A percentile compares a stretch with the other conserved stretches of the same genome.
Evolutionary conservation across 2,329 filamentous ascomycete genomes (phyloP).

Genomic region (Alternaria novae-zelandiae): DNA sequence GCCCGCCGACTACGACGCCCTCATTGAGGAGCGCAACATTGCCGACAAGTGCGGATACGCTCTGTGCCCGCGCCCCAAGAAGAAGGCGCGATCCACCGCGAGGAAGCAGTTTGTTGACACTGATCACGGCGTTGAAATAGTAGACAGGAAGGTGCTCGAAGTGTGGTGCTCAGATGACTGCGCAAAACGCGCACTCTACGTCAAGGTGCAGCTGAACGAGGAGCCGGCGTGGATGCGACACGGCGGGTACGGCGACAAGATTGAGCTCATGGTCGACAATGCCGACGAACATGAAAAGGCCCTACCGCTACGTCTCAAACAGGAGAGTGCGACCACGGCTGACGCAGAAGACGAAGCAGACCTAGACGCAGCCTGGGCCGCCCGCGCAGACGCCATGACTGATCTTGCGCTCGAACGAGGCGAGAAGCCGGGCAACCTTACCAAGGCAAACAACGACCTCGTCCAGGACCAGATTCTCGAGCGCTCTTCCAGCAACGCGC

Average conservation of each 20-base stretch:
- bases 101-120: slow-evolving; percentile 71
- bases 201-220: slow-evolving; percentile 87
- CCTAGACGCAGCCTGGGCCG: slow-evolving; percentile 41
- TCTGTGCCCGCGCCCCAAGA: slow-evolving; percentile 73
- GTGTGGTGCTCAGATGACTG: slow-evolving; percentile 87
- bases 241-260: slow-evolving; percentile 51
- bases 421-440: slow-evolving; percentile 44
- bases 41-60: slow-evolving; percentile 82
- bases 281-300: slow-evolving; percentile 31
- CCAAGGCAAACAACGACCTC: slow-evolving; percentile 41
- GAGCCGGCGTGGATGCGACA: slow-evolving; percentile 84
- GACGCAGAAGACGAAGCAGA: slow-evolving; percentile 39
- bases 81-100: slow-evolving; percentile 57
- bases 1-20: slow-evolving; percentile 84
- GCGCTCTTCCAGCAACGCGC: slow-evolving; percentile 23
- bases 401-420: slow-evolving; percentile 55
- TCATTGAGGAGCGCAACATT: slow-evolving; percentile 88
- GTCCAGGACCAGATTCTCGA: slow-evolving; percentile 43
- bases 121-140: slow-evolving; percentile 65
- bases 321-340: slow-evolving; percentile 9
- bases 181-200: slow-evolving; percentile 78
- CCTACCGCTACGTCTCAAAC: slow-evolving; percentile 40
- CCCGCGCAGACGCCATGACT: slow-evolving; percentile 41
- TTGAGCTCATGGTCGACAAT: slow-evolving; percentile 51
- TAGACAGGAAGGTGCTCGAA: slow-evolving; percentile 74